Evolutionary conservation across 2,329 filamentous ascomycete genomes (phyloP).

Genomic region (Trichothecium sympodiale): DNA sequence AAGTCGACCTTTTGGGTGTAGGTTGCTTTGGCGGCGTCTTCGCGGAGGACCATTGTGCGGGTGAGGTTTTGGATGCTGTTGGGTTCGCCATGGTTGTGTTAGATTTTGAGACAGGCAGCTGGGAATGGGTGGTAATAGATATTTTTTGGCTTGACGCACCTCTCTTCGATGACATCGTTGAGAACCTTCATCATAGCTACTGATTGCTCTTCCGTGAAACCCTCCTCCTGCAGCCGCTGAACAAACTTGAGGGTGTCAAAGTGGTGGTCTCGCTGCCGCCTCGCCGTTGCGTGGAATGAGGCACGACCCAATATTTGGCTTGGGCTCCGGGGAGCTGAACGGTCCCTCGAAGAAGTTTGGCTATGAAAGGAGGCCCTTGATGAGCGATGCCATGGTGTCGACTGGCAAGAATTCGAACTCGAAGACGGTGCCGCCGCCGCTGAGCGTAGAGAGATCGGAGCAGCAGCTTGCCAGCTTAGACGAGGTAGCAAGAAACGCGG

Average conservation of each 20-base stretch:
- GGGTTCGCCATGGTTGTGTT: too few relatives aligned
- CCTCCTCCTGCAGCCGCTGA: slow-evolving; percentile 76
- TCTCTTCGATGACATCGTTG: slow-evolving; percentile 94
- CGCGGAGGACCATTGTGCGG: slow-evolving; percentile 92
- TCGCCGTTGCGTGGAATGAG: slow-evolving; percentile 54
- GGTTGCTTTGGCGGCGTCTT: slow-evolving; percentile 75
- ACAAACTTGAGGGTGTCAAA: slow-evolving; percentile 98
- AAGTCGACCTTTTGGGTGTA: slow-evolving; percentile 94
- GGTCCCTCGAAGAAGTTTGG: slow-evolving; percentile 5
- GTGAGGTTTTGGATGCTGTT: slow-evolving; percentile 91
- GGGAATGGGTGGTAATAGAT: not conserved
- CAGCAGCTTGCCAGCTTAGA: slow-evolving; percentile 36
- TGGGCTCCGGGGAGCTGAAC: slow-evolving; percentile 4
- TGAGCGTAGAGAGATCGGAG: slow-evolving; percentile 15
- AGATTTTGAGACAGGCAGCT: not conserved
- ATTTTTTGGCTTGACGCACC: slow-evolving; percentile 30
- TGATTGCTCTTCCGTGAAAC: slow-evolving; percentile 89
- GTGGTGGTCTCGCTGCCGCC: slow-evolving; percentile 67
- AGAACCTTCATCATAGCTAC: slow-evolving; percentile 98
- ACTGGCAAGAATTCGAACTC: slow-evolving; percentile 8
- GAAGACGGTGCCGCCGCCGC: slow-evolving; percentile 12
- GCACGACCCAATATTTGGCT: slow-evolving; percentile 24
- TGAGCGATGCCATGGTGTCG: slow-evolving; percentile 6
- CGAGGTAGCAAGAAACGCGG: slow-evolving; percentile 44
- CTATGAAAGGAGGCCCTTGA: slow-evolving; percentile 10